Base-by-base conservation (phyloP, 2,329 filamentous ascomycete species). In the Cladophialophora carrionii region DNA sequence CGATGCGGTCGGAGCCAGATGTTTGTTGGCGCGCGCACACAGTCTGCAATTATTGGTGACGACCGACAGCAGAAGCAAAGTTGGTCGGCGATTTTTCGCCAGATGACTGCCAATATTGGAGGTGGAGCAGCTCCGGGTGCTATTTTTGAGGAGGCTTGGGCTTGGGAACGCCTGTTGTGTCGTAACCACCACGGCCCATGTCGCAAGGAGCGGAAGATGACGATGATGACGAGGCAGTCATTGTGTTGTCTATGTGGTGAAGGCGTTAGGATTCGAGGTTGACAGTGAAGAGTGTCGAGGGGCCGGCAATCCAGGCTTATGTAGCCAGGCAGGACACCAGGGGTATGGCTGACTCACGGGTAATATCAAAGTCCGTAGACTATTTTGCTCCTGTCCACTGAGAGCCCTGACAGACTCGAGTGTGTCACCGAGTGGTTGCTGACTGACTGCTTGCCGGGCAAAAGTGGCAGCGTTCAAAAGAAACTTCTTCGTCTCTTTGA, bases 151-250 rank as follows among this genome's bases (percentile, higher is more conserved):
- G 74, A 68, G 80, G 81, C 71, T 80, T 79, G 51, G 80, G 81
- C 73, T 82, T 82, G 69, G 81, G 80, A 24, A 82, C 79, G 31
- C 81, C 81, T 6, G 81, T 83, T 48, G 81, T 83, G 69, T 83
- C 81, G 68, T 83, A 83, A 64, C 79, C 80, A 63, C 81, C 81
- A 68, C 81, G 78, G 65, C 81, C 81, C 80, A 82, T 82, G 73
- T 82, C 81, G 74, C 69, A 71, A 51, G 68, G 61, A 54, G 64
- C 43, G 32, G 66, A 68, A 48, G 62, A 61, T 46, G 66, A 61
- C 37, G 65, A 56, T 62, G 66, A 62, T 64, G 68, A 59, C 59
- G 68, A 61, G 55, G 64, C 62, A 65, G 68, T 70, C 70, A 72
- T 72, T 58, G 62, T 68, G 61, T 61, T 68, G 61, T 61, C 66